These are phyloP conservation scores for Cladosporium halotolerans DNA, from an alignment of 2,329 filamentous ascomycete genomes.

Conservation along the genomic window DNA sequence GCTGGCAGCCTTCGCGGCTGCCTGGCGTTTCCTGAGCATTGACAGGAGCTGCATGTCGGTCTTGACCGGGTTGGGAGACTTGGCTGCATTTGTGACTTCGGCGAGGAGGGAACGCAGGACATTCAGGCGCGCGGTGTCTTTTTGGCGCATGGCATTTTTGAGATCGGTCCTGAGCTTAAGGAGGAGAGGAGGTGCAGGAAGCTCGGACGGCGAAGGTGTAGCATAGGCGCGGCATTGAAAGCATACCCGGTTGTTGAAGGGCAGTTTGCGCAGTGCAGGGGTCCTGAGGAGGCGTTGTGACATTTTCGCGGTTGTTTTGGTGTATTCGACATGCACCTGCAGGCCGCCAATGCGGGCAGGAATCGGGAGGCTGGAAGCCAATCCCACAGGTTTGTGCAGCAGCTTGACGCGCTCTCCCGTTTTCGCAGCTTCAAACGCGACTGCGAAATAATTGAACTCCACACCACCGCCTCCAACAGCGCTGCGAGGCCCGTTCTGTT, in stretches of 20 bases:
- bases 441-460: background rate
- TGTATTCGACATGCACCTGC: background rate
- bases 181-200: slow-evolving; percentile 34
- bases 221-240: slow-evolving; percentile 5
- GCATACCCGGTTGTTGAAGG: background rate
- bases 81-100: slow-evolving; percentile 67
- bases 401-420: background rate
- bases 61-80: slow-evolving; percentile 62
- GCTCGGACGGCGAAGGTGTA: slow-evolving; percentile 19
- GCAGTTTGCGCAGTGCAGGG: background rate
- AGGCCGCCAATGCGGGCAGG: background rate
- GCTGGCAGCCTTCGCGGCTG: slow-evolving; percentile 52
- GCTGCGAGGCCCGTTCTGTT: background rate
- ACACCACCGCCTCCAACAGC: slow-evolving; percentile 4
- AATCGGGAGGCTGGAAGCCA: no score
- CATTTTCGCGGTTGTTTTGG: background rate
- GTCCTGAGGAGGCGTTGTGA: slow-evolving; percentile 7
- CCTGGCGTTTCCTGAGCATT: slow-evolving; percentile 59
- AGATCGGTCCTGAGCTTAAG: slow-evolving; percentile 41
- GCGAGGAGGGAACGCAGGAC: slow-evolving; percentile 65
- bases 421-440: background rate
- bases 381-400: no score
- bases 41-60: slow-evolving; percentile 64
- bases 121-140: slow-evolving; percentile 53
- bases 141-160: slow-evolving; percentile 43